Base-by-base conservation (phyloP, 75 land plant genomes). In the Larix kaempferi region DNA sequence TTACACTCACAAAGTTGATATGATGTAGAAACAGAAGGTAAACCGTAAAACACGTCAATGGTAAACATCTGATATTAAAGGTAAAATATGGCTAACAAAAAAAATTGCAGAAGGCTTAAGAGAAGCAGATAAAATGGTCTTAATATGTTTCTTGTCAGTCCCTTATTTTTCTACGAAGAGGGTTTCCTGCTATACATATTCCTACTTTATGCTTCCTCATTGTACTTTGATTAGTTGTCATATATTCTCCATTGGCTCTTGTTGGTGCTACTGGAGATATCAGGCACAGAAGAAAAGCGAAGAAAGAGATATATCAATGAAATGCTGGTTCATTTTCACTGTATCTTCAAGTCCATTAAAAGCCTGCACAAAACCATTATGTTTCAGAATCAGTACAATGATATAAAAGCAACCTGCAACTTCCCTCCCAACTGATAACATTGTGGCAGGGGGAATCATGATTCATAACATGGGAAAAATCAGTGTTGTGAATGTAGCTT, bases 311-410 rank as follows among this genome's bases (percentile, higher is more conserved):
- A 49, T 49, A 25, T 33, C 16, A 33, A 33, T 29, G 17, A 37
- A 65, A 15, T 65, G 35, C 35, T 65, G 35, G 1, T 16, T 65
- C 69, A 16, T 29, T 33, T 15, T 65, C 69, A 65, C 35, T 65
- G 69, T 33, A 65, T 65, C 69, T 65, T 65, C 41, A 65, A 65
- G 41, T 16, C 10, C 19, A 21, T 65, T 33, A 65, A 64, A 64
- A 64, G 21, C 69, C 69, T 65, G 69, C 39, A 33, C 7, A 65
- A 33, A 65, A 65, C 15, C 54, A 49, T 49, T 49, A 49, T 49
- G 54, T 26, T 19, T 33, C 39, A 65, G 69, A 29, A 26, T 33
- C 39, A 65, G 69, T 65, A 26, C 19, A 29, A 33, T 16, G 35
- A 17, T 16, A 16, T 65, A 6, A 16, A 23, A 64, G 54, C 54